A percentile compares a stretch with the other conserved stretches of the same genome.
phyloP scores from a whole-genome alignment of 2,329 filamentous ascomycete species.

The Ophidiomyces ophidiicola region DNA sequence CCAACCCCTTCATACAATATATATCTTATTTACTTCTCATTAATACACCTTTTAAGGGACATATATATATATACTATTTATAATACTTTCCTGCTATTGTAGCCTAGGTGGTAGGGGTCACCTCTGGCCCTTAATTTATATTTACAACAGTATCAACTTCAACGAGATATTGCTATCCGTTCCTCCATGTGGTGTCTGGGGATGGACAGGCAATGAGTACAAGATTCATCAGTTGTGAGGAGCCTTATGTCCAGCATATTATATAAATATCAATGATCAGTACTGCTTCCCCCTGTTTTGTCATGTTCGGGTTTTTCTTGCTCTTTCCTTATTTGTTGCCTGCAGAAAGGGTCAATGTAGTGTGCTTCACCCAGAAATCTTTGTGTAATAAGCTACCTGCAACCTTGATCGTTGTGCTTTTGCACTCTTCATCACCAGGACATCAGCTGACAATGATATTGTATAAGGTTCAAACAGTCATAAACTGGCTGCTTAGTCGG shows the following conservation, averaged over 20 bases:
- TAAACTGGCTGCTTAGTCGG: conserved; percentile 8
- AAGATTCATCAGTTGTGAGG: neutral
- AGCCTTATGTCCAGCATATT: neutral
- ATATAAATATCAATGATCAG: conserved; percentile 6
- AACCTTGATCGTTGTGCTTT: too few relatives aligned
- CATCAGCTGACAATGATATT: conserved; percentile 2
- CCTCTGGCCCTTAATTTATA: too few relatives aligned
- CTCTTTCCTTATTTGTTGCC: neutral
- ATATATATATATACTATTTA: neutral
- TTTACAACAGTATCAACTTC: too few relatives aligned
- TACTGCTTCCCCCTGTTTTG: conserved; percentile 1
- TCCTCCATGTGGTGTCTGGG: neutral
- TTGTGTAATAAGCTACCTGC: too few relatives aligned
- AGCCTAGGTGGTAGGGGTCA: too few relatives aligned
- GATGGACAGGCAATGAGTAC: neutral
- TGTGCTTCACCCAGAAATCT: neutral
- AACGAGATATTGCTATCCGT: neutral
- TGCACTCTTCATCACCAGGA: too few relatives aligned
- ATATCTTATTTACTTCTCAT: neutral
- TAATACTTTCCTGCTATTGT: neutral
- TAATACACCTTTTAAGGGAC: neutral
- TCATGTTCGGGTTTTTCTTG: neutral
- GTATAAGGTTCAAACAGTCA: conserved; percentile 4
- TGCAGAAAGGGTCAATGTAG: conserved; percentile 6
- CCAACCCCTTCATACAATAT: neutral